Percentiles rank a stretch among this genome's conserved stretches.
Evolutionary conservation across 305 asterid genomes (phyloP).

Genomic region (Fraxinus albicans): DNA sequence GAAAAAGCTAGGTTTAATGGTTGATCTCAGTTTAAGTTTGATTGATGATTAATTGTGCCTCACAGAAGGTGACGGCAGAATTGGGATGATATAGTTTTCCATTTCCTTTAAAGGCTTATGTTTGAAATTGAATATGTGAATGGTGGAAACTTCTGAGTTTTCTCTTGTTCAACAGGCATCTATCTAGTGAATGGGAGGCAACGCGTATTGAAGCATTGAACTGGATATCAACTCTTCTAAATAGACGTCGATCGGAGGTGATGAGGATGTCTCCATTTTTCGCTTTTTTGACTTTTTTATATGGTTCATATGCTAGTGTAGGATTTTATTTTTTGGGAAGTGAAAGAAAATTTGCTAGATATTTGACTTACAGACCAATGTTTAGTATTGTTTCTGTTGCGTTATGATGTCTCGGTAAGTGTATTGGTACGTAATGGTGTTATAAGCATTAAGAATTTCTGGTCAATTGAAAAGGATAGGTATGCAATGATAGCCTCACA

Average conservation of each 20-base stretch:
- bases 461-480: not conserved
- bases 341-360: not conserved
- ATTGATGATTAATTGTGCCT: slow-evolving; percentile 17
- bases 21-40: slow-evolving; percentile 13
- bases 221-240: slow-evolving; percentile 82
- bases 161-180: slow-evolving; percentile 57
- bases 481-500: not conserved
- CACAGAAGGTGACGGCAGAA: slow-evolving; percentile 10
- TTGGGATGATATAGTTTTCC: slow-evolving; percentile 16
- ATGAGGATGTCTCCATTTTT: slow-evolving; percentile 18
- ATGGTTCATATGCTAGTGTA: not conserved
- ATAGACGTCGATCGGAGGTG: slow-evolving; percentile 76
- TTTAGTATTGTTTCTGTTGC: not conserved
- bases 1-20: slow-evolving; percentile 13
- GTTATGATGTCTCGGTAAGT: not conserved
- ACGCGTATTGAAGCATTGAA: slow-evolving; percentile 96
- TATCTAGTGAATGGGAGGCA: slow-evolving; percentile 95
- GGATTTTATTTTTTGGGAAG: not conserved
- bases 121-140: slow-evolving; percentile 15
- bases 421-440: not conserved
- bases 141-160: not conserved
- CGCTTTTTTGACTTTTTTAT: not conserved
- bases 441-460: not conserved
- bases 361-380: not conserved
- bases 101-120: slow-evolving; percentile 2